Percentiles rank a stretch among this genome's conserved stretches.
These are phyloP conservation scores for Myxozyma lipomycoides DNA, from an alignment of 805 yeast genomes.

Conservation along the genomic window DNA sequence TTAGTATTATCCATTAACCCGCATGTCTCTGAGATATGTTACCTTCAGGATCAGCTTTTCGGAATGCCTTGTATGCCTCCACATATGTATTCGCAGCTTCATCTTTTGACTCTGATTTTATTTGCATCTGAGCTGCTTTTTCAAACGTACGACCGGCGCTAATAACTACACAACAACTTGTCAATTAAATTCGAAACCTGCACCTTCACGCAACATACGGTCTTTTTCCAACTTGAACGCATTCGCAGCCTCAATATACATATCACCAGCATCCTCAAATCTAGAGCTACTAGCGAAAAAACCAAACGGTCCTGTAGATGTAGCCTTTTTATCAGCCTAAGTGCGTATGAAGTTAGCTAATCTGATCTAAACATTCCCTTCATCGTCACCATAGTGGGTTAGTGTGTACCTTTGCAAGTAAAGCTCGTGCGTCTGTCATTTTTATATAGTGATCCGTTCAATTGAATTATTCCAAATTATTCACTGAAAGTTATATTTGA, in stretches of 20 bases:
- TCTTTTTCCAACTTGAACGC: conserved; percentile 73
- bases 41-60: conserved; percentile 59
- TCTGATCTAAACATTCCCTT: too few species aligned
- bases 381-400: too few species aligned
- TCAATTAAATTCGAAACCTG: too few species aligned
- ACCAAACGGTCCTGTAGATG: conserved; percentile 61
- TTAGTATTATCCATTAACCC: background rate
- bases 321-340: conserved; percentile 66
- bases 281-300: conserved; percentile 43
- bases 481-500: too few species aligned
- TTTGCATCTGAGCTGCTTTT: conserved; percentile 78
- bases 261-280: conserved; percentile 88
- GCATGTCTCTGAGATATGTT: background rate
- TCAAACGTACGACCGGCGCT: conserved; percentile 81
- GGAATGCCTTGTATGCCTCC: conserved; percentile 86
- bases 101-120: conserved; percentile 70
- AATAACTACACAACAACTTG: conserved; percentile 37
- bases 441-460: too few species aligned
- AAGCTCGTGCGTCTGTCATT: too few species aligned
- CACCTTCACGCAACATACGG: too few species aligned
- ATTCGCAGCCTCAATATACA: conserved; percentile 91
- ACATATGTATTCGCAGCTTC: conserved; percentile 88
- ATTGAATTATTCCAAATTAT: too few species aligned
- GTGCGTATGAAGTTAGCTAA: too few species aligned
- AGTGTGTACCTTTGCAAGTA: too few species aligned